Base-by-base conservation (phyloP, 345 rosid species). In the Cardiospermum halicacabum region DNA sequence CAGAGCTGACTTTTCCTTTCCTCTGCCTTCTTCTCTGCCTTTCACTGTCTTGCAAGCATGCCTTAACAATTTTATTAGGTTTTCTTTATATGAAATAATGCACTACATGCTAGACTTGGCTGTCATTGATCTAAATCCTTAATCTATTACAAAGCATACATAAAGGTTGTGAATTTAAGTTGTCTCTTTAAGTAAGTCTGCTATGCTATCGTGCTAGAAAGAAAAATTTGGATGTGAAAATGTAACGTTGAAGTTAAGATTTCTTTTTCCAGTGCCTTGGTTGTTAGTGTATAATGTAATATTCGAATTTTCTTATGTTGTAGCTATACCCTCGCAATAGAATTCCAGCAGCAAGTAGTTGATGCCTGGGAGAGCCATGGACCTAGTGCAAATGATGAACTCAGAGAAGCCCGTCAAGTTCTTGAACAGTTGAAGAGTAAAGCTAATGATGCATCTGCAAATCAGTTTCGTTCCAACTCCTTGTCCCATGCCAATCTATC, bases 281-380 rank as follows among this genome's bases (percentile, higher is more conserved):
- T 27, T 15, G 18, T 32, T 53, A n/a, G 21, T 18, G 22, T 47
- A 31, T 25, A 12, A 11, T 39, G 30, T 39, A 47, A 28, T 34
- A 19, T 55, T 48, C 31, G 49, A 7, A 10, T 40, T 74, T 55
- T 19, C 18, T 59, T 70, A 55, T 72, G 49, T 72, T 75, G 82
- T 86, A 93, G 97, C 81, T 85, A 85, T 72, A 58, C 73, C 24
- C 82, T 88, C 9, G 96, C 97, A 10, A 80, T 90, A 40, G 92
- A 86, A 61, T 90, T 90, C 76, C 98, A 93, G 78, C 89, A 80
- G 77, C 78, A 56, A 66, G 99, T 68, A 30, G 64, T 91, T 34
- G 82, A 82, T 73, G 91, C 88, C 62, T 91, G 91, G 99, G 89
- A 87, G 47, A 76, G 86, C 74, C 97, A 88, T 66, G 92, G 97